Evolutionary conservation across 2,329 filamentous ascomycete species (phyloP).

Genomic region (Hypoxylon rubiginosum): DNA sequence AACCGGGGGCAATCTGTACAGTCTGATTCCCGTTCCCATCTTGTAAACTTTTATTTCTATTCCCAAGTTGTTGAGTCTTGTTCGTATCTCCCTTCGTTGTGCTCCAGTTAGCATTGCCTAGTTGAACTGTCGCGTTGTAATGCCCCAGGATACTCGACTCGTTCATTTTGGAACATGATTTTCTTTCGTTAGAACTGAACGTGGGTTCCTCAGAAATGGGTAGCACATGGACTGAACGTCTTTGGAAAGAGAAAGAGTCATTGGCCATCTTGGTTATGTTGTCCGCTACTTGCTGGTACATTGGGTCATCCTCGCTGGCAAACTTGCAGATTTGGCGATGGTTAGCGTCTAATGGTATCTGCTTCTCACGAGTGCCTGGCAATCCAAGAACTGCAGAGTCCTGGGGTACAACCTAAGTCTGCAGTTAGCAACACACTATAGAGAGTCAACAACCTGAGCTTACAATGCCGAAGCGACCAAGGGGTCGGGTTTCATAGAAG

Average conservation of each 20-base stretch:
- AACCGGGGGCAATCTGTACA: conserved; percentile 1
- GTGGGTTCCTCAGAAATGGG: background rate
- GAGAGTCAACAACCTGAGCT: background rate
- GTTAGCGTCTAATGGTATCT: conserved; percentile 23
- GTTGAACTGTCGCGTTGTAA: conserved; percentile 12
- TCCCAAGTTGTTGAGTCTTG: conserved; percentile 19
- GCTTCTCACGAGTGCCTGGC: conserved; percentile 31
- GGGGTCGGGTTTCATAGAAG: conserved; percentile 32
- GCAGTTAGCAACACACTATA: background rate
- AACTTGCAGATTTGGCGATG: conserved; percentile 37
- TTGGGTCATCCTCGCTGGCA: conserved; percentile 8
- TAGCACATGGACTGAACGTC: background rate
- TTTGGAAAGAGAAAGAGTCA: background rate
- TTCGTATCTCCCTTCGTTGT: conserved; percentile 8
- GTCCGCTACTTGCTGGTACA: conserved; percentile 24
- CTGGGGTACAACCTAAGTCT: conserved; percentile 19
- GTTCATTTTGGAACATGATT: background rate
- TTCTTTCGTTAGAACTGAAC: background rate
- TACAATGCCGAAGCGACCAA: conserved; percentile 25
- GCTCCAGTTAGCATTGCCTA: conserved; percentile 13
- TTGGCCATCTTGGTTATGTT: conserved; percentile 29
- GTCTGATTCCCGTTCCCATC: conserved; percentile 19
- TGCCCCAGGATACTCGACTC: background rate
- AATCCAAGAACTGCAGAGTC: conserved; percentile 28
- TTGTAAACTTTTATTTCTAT: conserved; percentile 9